Base-by-base conservation (phyloP, 352 stramenopile species). In the Globisporangium irregulare region DNA sequence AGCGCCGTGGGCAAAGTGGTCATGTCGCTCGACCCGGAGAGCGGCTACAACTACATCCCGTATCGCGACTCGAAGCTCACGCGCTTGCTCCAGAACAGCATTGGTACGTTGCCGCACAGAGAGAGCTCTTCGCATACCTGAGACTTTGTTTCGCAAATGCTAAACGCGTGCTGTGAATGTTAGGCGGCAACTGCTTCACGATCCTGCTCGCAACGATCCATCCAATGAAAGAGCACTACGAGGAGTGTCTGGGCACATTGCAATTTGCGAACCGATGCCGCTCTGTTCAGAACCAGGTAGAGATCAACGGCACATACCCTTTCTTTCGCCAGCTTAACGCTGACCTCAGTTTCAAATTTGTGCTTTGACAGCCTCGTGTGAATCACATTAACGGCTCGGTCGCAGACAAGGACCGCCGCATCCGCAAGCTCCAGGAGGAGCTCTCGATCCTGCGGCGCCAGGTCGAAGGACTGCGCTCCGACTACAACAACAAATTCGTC, bases 251-350 rank as follows among this genome's bases (percentile, higher is more conserved):
- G 4, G 91, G 86, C 53, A 97, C 92, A 5, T 76, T 97, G 1
- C 90, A 98, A 70, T 97, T 98, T 70, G 92, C 92, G 4, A 97
- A 98, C 59, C 84, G 90, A 27, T 97, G 89, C 66, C 87, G 92
- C 68, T 96, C 89, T 1, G 92, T 97, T 41, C 86, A 96, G 53
- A 97, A 98, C 63, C 86, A 97, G 53, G 81, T 32, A 32, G 27
- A 32, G 27, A 32, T 6, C 27, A 32, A 32, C 27, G 3, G 27
- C 4, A 4, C 27, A 32, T 32, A 32, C 3, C 27, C 27, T 32
- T 32, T 3, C 27, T 32, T 32, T 32, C 27, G 27, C 27, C 27
- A 32, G 27, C 27, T 32, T 32, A 32, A 18, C 14, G 4, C 20
- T 48, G 41, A 48, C 14, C 15, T 48, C 20, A n/a, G 15, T 22